Evolutionary conservation across 768 basidiomycete genomes (phyloP).

Genomic region (Tylopilus sp.): DNA sequence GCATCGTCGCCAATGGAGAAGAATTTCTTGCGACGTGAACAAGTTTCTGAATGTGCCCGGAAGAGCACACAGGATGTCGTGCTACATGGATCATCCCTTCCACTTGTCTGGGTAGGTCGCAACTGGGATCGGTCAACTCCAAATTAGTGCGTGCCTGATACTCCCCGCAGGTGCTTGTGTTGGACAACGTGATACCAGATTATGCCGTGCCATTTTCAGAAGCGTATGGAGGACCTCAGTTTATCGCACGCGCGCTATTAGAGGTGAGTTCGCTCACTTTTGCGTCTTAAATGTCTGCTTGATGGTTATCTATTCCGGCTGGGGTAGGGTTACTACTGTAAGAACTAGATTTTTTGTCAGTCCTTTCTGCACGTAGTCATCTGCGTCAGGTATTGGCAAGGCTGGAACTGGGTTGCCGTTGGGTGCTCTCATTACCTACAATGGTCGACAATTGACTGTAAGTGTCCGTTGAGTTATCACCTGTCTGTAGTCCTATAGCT

Average conservation of each 20-base stretch:
- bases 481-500: neutral
- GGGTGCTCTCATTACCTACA: slow-evolving; percentile 24
- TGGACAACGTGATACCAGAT: slow-evolving; percentile 27
- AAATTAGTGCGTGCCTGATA: neutral
- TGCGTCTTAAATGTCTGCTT: neutral
- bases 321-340: slow-evolving; percentile 26
- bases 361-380: neutral
- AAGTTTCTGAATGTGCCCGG: neutral
- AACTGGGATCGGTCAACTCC: no score
- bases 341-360: neutral
- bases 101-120: slow-evolving; percentile 25
- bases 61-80: slow-evolving; percentile 12
- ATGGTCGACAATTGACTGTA: slow-evolving; percentile 24
- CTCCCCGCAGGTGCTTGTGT: slow-evolving; percentile 20
- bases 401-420: slow-evolving; percentile 26
- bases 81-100: slow-evolving; percentile 24
- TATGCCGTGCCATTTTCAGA: slow-evolving; percentile 29
- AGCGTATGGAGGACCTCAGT: slow-evolving; percentile 24
- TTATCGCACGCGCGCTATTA: slow-evolving; percentile 25
- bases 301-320: neutral
- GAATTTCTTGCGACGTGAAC: neutral
- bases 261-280: slow-evolving; percentile 13
- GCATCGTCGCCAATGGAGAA: neutral
- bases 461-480: neutral
- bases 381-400: slow-evolving; percentile 21